Conservation (phyloP, 208 protist genomes). For the Herpetomonas tarakana region DNA sequence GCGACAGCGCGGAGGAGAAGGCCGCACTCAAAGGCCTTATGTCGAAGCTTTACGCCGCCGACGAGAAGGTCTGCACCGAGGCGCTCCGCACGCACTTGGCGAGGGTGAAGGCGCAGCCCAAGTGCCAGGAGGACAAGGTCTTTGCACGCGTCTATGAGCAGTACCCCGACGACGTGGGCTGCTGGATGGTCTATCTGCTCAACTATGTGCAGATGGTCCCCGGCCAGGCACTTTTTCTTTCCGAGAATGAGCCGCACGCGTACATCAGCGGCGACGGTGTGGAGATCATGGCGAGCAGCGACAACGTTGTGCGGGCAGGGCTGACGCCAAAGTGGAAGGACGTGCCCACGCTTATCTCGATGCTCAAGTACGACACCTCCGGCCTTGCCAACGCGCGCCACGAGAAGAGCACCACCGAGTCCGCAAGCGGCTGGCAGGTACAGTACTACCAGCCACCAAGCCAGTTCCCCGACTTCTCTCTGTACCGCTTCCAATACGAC, state of each 20-base stretch:
- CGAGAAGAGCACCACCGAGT: constrained; percentile 25
- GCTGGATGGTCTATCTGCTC: constrained; percentile 97
- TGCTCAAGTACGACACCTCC: constrained; percentile 90
- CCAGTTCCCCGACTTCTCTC: constrained; percentile 81
- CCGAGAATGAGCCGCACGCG: constrained; percentile 97
- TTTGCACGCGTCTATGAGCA: constrained; percentile 86
- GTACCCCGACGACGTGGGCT: constrained; percentile 97
- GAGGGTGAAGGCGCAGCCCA: constrained; percentile 24
- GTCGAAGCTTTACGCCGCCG: constrained; percentile 50
- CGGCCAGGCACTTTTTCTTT: constrained; percentile 96
- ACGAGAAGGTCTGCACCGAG: constrained; percentile 28
- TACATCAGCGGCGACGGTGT: constrained; percentile 96
- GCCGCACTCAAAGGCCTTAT: constrained; percentile 58
- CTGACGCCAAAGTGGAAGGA: constrained; percentile 98
- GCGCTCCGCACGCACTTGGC: constrained; percentile 57
- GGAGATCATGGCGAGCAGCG: constrained; percentile 97
- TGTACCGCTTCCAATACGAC: constrained; percentile 74
- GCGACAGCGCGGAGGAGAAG: constrained; percentile 45
- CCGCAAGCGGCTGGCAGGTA: constrained; percentile 56
- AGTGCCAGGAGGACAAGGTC: constrained; percentile 62
- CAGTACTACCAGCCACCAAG: constrained; percentile 81
- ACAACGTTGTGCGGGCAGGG: constrained; percentile 98
- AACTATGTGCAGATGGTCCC: constrained; percentile 94
- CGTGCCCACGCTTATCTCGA: constrained; percentile 88
- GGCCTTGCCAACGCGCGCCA: constrained; percentile 56